Evolutionary conservation across 2,329 filamentous ascomycete species (phyloP), one percentile per base, ranked within the genome.

Genomic region (Ophiostoma triangulosporum): DNA sequence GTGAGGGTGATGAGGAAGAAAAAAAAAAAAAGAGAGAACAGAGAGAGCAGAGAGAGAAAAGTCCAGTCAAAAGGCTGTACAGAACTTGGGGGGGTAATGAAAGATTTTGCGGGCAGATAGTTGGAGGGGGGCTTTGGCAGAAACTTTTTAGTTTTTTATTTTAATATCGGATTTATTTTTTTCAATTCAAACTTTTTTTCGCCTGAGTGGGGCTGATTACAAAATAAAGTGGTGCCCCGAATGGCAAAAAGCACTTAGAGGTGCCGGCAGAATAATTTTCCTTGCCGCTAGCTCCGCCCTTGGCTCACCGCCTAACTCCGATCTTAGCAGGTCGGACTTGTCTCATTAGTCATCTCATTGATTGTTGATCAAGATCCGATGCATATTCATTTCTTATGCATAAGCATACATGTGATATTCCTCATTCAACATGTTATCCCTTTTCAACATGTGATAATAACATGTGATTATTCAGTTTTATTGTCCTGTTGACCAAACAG

Each of bases 251-350:
- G 27, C 27, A 32, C 48, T 31, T 48, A 20, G 17, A 32, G 45
- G 51, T 53, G 22, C 4, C 49, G 57, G 57, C 53, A 54, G 53
- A 57, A 55, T 49, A 29, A 52, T 57, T 35, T 57, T 57, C 57
- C 57, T 55, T 48, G 15, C 46, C 46, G 46, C 26, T 29, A 11
- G 11, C 6, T 31, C 29, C 6, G 29, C 29, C 29, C 8, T 11
- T 12, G 4, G 33, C 33, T 36, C 35, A 14, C 36, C 27, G 36
- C n/a, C n/a, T n/a, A n/a, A n/a, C n/a, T n/a, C n/a, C n/a, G n/a
- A n/a, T n/a, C n/a, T n/a, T n/a, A n/a, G n/a, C n/a, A n/a, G n/a
- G n/a, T n/a, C n/a, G n/a, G n/a, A n/a, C n/a, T n/a, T n/a, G n/a
- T n/a, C n/a, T n/a, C n/a, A n/a, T n/a, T n/a, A n/a, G n/a, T n/a